A percentile compares a stretch with the other conserved stretches of the same genome.
These are phyloP conservation scores for Suaeda aralocaspica DNA, from an alignment of 148 eudicot genomes.

Conservation along the genomic window DNA sequence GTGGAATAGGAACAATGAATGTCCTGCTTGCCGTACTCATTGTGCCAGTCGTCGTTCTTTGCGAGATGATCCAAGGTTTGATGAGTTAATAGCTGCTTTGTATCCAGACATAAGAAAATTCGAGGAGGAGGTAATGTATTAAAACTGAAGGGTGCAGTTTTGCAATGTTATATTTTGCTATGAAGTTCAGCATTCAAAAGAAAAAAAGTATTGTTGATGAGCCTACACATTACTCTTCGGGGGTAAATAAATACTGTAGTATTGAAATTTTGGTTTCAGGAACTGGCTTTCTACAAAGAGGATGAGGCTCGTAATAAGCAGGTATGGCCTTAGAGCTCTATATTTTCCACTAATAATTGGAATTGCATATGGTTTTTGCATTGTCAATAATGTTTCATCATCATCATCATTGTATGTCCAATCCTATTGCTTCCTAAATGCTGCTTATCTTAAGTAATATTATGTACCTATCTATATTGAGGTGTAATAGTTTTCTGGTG, in stretches of 20 bases:
- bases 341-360: neutral
- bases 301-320: constrained; percentile 69
- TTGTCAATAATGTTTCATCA: neutral
- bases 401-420: neutral
- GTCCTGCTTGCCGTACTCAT: constrained; percentile 87
- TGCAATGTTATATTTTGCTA: neutral
- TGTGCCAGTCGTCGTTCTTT: constrained; percentile 88
- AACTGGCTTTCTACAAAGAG: constrained; percentile 74
- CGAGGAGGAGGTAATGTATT: constrained; percentile 68
- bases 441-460: neutral
- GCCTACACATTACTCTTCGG: neutral
- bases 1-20: constrained; percentile 64
- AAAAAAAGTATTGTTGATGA: neutral
- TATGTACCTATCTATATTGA: neutral
- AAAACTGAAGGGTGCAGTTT: neutral
- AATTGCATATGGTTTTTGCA: neutral
- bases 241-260: neutral
- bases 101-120: constrained; percentile 71
- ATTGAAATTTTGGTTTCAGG: constrained; percentile 32
- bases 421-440: neutral
- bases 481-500: neutral
- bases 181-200: neutral
- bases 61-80: constrained; percentile 82
- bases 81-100: constrained; percentile 56
- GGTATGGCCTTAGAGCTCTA: constrained; percentile 26